A percentile compares a stretch with the other conserved stretches of the same genome.
Evolutionary conservation across 2,329 filamentous ascomycete genomes (phyloP).

Genomic region (Hypoxylon sp.): DNA sequence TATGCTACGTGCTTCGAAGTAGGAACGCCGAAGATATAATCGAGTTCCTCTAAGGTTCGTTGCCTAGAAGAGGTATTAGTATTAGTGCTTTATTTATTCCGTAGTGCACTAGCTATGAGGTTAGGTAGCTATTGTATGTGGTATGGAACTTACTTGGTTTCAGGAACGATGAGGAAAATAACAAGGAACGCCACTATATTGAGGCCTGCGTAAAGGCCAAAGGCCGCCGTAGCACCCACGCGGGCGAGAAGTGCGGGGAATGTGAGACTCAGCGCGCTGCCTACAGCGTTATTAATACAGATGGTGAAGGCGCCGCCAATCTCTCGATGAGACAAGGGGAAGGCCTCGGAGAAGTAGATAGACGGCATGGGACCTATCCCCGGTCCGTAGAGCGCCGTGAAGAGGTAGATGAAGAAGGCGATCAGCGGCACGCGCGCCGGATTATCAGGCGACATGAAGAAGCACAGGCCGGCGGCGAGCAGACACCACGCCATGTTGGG

Average conservation of each 20-base stretch:
- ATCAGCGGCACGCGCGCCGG: slow-evolving; percentile 22
- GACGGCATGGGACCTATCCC: slow-evolving; percentile 25
- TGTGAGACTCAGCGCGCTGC: slow-evolving; percentile 23
- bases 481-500: slow-evolving; percentile 28
- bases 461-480: slow-evolving; percentile 21
- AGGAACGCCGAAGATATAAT: slow-evolving; percentile 26
- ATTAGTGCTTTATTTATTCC: not conserved
- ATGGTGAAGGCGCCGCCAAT: slow-evolving; percentile 26
- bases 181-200: slow-evolving; percentile 22
- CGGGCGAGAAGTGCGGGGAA: slow-evolving; percentile 22
- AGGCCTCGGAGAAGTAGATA: slow-evolving; percentile 25
- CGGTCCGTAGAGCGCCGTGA: slow-evolving; percentile 28
- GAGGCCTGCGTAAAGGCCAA: slow-evolving; percentile 21
- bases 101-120: not conserved
- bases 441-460: slow-evolving; percentile 21
- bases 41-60: slow-evolving; percentile 26
- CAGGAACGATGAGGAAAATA: slow-evolving; percentile 26
- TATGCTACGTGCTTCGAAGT: slow-evolving; percentile 21
- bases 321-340: slow-evolving; percentile 27
- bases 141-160: slow-evolving; percentile 24
- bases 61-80: slow-evolving; percentile 13
- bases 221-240: slow-evolving; percentile 14
- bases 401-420: slow-evolving; percentile 27
- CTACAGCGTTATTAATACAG: slow-evolving; percentile 24
- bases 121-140: too few relatives aligned